phyloP scores from a whole-genome alignment of 2,329 filamentous ascomycete species.

The Talaromyces sp. region DNA sequence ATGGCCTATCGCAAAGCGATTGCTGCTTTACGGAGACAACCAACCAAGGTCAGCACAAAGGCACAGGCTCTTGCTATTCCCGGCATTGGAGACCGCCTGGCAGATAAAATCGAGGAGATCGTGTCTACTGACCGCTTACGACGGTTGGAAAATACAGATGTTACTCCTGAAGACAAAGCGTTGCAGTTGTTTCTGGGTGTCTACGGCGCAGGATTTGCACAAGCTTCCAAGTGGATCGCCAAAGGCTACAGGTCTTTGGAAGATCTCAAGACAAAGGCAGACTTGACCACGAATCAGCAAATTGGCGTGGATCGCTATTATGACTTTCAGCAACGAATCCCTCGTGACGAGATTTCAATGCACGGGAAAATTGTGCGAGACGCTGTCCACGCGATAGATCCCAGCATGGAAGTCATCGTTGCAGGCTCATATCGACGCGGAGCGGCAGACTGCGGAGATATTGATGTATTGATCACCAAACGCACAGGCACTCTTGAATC shows the following conservation, averaged over 20 bases:
- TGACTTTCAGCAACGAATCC: conserved; percentile 74
- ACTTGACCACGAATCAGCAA: conserved; percentile 62
- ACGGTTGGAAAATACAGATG: conserved; percentile 63
- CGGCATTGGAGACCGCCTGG: conserved; percentile 65
- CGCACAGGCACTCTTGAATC: conserved; percentile 51
- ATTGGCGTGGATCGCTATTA: conserved; percentile 74
- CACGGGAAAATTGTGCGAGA: conserved; percentile 61
- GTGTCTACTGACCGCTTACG: conserved; percentile 65
- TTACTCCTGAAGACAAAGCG: conserved; percentile 59
- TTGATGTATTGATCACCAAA: conserved; percentile 79
- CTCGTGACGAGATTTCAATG: conserved; percentile 65
- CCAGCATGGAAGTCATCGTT: conserved; percentile 62
- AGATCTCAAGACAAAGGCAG: conserved; percentile 58
- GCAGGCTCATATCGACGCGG: conserved; percentile 83
- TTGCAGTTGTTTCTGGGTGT: conserved; percentile 68
- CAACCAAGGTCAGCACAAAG: conserved; percentile 58
- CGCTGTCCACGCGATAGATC: conserved; percentile 56
- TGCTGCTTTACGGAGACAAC: conserved; percentile 62
- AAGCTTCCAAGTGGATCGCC: conserved; percentile 70
- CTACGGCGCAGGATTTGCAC: conserved; percentile 67
- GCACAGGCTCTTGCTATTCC: conserved; percentile 63
- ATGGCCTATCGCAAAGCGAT: conserved; percentile 73
- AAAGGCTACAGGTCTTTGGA: conserved; percentile 68
- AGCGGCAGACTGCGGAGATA: conserved; percentile 66
- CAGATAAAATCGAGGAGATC: conserved; percentile 86